Percentiles rank a stretch among this genome's conserved stretches.
Conservation (phyloP, 208 protist species). For the Leishmania tropica region DNA sequence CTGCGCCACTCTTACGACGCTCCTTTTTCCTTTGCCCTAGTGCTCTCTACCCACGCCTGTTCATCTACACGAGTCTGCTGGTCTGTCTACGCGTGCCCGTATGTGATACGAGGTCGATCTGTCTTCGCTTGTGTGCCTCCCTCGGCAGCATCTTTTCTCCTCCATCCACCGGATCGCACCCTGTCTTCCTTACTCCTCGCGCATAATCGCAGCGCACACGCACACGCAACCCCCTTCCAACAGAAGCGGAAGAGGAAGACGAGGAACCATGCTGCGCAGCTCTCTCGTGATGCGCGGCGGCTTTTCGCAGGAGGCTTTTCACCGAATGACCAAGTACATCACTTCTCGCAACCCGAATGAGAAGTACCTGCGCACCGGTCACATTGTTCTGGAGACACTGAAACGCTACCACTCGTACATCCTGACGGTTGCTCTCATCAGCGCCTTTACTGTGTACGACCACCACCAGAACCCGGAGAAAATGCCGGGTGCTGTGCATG, state of each 20-base stretch:
- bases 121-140: not conserved
- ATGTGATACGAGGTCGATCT: not conserved
- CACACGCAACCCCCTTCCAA: not conserved
- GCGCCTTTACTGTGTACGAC: conserved; percentile 65
- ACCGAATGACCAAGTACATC: conserved; percentile 87
- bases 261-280: conserved; percentile 30
- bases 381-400: conserved; percentile 81
- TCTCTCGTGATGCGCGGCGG: conserved; percentile 29
- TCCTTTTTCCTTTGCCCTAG: not conserved
- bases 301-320: conserved; percentile 85
- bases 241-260: not conserved
- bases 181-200: not conserved
- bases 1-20: not conserved
- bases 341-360: conserved; percentile 89
- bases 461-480: conserved; percentile 67
- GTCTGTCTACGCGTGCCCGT: not conserved
- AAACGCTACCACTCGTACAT: conserved; percentile 88
- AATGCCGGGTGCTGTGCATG: conserved; percentile 59
- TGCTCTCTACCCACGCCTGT: not conserved
- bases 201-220: not conserved
- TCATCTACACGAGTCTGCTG: not conserved
- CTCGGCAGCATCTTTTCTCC: not conserved
- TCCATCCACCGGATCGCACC: not conserved
- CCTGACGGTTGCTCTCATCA: conserved; percentile 61
- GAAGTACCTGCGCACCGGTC: conserved; percentile 79